Base-by-base conservation (phyloP, 164 flowering plant species). In the Aristolochia contorta region DNA sequence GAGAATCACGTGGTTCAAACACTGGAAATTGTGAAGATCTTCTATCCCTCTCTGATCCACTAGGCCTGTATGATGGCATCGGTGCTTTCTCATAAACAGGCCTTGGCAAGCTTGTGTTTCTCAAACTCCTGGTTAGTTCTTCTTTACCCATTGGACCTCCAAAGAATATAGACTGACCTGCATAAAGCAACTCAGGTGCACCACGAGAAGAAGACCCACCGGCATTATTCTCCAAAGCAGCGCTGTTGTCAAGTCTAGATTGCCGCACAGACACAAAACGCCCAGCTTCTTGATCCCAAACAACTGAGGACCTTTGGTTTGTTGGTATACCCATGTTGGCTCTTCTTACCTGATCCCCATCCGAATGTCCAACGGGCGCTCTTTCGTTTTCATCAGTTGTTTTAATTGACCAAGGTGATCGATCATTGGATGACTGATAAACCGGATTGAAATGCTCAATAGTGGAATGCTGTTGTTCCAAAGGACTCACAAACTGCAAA, bases 141-240 rank as follows among this genome's bases (percentile, higher is more conserved):
- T 84, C 87, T 57, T 71, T 83, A 57, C 84, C 74, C 2, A 87
- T 79, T 51, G 98, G 97, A 16, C 96, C 96, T 9, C 91, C 91
- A 57, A 82, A 92, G 75, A 89, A 89, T 62, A 92, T 89, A n/a
- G 96, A 87, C 48, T 85, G 96, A 46, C 89, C 95, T 1, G 87
- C 76, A 75, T 84, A 85, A 16, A 75, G 52, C 21, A 91, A 84
- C 76, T 87, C 95, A 14, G 84, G 54, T 60, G 82, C 80, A 21
- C 75, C 73, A 65, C 71, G 78, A 16, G 81, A 72, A 27, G 84
- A 68, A 50, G 69, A 45, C 10, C 68, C 83, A 18, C 41, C 54
- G 6, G 46, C 13, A 20, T n/a, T 21, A 24, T 47, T 66, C 33
- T 30, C 64, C 55, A 55, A 22, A 16, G 47, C 59, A 2, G 16